Percentiles rank a stretch among this genome's conserved stretches.
phyloP scores from a whole-genome alignment of 192 early-diverging fungal species.

The Phlyctochytrium planicorne region DNA sequence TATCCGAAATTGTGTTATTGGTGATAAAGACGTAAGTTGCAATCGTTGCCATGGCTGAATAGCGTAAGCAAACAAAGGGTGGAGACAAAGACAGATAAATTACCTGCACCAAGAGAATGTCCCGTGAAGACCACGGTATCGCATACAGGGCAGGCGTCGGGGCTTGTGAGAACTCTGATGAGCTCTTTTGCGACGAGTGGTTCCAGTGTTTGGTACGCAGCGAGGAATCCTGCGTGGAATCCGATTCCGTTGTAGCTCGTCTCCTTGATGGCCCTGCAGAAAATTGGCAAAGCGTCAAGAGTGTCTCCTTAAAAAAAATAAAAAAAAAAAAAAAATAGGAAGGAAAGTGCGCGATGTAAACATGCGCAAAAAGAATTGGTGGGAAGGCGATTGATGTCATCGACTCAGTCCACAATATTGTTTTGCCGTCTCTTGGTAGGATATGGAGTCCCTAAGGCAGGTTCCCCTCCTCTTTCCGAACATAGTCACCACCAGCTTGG shows the following conservation, averaged over 20 bases:
- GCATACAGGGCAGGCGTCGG: not conserved
- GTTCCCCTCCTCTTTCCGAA: too few relatives aligned
- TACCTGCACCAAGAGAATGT: not conserved
- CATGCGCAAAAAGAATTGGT: too few relatives aligned
- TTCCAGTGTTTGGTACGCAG: not conserved
- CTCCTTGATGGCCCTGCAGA: too few relatives aligned
- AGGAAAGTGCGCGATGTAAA: too few relatives aligned
- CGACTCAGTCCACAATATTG: too few relatives aligned
- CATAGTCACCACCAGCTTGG: too few relatives aligned
- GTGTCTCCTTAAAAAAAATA: too few relatives aligned
- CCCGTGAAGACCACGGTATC: not conserved
- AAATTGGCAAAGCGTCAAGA: too few relatives aligned
- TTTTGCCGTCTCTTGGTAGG: too few relatives aligned
- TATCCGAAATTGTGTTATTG: not conserved
- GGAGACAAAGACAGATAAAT: not conserved
- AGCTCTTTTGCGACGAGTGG: not conserved
- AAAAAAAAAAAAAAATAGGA: too few relatives aligned
- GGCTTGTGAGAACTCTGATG: not conserved
- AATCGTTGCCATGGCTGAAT: not conserved
- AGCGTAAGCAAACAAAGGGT: not conserved
- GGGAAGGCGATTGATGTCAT: too few relatives aligned
- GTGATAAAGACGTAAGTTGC: not conserved
- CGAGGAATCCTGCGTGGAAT: not conserved
- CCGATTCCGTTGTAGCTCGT: not conserved
- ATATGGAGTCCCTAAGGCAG: too few relatives aligned